Base-by-base conservation (phyloP, 1,284 basidiomycete genomes). In the Blastosporella zonata region DNA sequence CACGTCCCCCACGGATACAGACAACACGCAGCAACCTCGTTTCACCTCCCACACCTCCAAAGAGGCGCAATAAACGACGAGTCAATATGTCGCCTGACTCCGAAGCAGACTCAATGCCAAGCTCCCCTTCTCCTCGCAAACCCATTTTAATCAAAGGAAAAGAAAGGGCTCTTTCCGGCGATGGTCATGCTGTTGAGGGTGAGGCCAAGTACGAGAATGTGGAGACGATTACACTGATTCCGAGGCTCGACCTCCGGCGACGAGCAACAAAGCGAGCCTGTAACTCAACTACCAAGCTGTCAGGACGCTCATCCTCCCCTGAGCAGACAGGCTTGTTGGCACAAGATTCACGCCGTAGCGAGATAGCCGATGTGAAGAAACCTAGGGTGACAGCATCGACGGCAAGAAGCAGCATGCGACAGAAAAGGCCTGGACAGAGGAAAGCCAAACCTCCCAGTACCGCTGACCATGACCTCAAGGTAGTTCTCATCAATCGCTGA, bases 41-140 rank as follows among this genome's bases (percentile, higher is more conserved):
- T 6, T 62, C 59, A 17, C 67, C 68, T 8, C 58, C 61, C 8
- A 67, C 67, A 2, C 69, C 69, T 0, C 68, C 67, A 45, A 71
- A 70, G 29, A 46, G 21, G 46, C 37, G 38, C 18, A 23, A 36
- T 13, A 45, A 50, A 25, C 55, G 55, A 2, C 27, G 40, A 35
- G 37, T 38, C 23, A 20, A 38, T n/a, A 52, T 38, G 21, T n/a
- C 42, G 31, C 54, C 60, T 25, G 62, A 59, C 46, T 57, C 59
- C 1, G 57, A 55, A n/a, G 52, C 59, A 2, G 59, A 62, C 7
- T 66, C 67, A 1, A 43, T 65, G 33, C 61, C 63, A 8, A 68
- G 64, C 46, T 66, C 66, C 0, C 70, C 71, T 15, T 72, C 70
- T 7, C 68, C 69, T 13, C 56, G 38, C 13, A 58, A 66, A 46